phyloP scores from a whole-genome alignment of 768 basidiomycete genomes.

The Suillus discolor region DNA sequence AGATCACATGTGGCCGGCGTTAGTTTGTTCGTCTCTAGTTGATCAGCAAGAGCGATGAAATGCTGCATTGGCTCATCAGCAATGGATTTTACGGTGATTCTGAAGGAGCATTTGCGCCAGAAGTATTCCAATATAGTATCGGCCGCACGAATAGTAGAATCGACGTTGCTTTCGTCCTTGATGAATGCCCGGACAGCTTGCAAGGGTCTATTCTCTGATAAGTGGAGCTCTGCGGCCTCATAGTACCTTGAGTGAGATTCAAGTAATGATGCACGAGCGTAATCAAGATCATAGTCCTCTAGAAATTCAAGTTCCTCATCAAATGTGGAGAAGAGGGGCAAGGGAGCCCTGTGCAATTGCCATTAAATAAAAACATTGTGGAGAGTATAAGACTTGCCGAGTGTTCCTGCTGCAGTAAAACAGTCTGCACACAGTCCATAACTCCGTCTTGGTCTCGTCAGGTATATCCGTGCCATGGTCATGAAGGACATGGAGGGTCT shows the following conservation, averaged over 20 bases:
- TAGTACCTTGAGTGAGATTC: conserved; percentile 40
- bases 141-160: conserved; percentile 38
- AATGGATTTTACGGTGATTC: conserved; percentile 18
- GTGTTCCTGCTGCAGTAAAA: conserved; percentile 43
- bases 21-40: conserved; percentile 16
- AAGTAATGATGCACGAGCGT: conserved; percentile 48
- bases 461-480: conserved; percentile 35
- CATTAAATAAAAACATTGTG: not conserved
- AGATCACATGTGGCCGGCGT: conserved; percentile 11
- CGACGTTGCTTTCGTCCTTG: conserved; percentile 28
- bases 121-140: conserved; percentile 44
- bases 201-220: conserved; percentile 45
- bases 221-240: conserved; percentile 57
- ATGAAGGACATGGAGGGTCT: conserved; percentile 51
- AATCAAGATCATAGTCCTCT: conserved; percentile 53
- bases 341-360: conserved; percentile 43
- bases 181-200: conserved; percentile 52
- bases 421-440: conserved; percentile 47
- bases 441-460: conserved; percentile 31
- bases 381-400: conserved; percentile 23
- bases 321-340: conserved; percentile 46
- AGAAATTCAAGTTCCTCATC: conserved; percentile 63
- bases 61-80: conserved; percentile 8
- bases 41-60: conserved; percentile 30
- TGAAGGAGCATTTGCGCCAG: conserved; percentile 51